Percentiles rank a stretch among this genome's conserved stretches.
Evolutionary conservation across 108 stramenopile species (phyloP).

Genomic region (Fistulifera pelliculosa): DNA sequence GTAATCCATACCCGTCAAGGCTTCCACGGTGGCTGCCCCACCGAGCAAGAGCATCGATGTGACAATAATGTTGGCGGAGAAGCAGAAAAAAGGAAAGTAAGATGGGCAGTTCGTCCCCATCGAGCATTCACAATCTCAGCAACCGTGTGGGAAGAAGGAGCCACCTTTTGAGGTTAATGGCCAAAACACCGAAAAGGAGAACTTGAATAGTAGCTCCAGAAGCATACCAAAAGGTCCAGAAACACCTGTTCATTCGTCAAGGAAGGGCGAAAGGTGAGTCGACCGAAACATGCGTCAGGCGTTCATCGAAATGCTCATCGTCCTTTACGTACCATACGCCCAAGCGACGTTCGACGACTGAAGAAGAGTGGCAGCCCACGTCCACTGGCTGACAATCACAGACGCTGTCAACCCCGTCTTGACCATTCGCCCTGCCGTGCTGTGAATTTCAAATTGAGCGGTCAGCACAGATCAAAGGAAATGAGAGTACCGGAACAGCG

Average conservation of each 20-base stretch:
- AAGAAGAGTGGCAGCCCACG: conserved; percentile 92
- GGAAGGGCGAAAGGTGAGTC: too few relatives aligned
- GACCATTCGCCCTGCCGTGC: conserved; percentile 88
- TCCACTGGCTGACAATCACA: conserved; percentile 89
- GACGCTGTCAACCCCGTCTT: conserved; percentile 89
- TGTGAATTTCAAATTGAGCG: conserved; percentile 13
- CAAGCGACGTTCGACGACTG: conserved; percentile 93
- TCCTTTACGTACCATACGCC: too few relatives aligned
- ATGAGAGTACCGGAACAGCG: not conserved
- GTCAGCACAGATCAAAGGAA: not conserved
- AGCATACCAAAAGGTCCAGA: conserved; percentile 92
- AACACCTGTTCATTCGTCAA: too few relatives aligned
- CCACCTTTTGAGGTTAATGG: conserved; percentile 84
- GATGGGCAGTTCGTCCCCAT: conserved; percentile 82
- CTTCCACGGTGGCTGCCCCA: conserved; percentile 86
- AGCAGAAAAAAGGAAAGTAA: conserved; percentile 87
- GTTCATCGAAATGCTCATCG: too few relatives aligned
- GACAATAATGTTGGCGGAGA: conserved; percentile 74
- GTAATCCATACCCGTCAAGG: conserved; percentile 80
- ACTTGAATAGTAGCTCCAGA: conserved; percentile 92
- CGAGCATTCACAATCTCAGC: conserved; percentile 88
- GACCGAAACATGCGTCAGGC: too few relatives aligned
- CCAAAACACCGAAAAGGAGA: conserved; percentile 87
- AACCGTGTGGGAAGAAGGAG: conserved; percentile 87
- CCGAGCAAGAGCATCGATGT: conserved; percentile 94